Base-by-base conservation (phyloP, 106 monocot genomes). In the Iris macrosiphon region DNA sequence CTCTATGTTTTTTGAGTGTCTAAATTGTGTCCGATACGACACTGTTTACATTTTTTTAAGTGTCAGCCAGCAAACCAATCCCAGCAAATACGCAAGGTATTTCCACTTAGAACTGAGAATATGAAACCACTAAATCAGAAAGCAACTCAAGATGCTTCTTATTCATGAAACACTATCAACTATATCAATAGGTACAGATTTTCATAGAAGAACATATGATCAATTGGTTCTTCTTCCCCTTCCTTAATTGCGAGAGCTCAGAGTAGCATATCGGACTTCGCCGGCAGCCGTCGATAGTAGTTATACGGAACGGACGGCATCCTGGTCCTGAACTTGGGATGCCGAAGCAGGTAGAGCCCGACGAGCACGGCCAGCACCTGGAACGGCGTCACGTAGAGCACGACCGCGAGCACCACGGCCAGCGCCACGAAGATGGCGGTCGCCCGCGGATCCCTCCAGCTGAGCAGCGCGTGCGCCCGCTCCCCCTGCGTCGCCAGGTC, bases 381-480 rank as follows among this genome's bases (percentile, higher is more conserved):
- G 37, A 81, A 72, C 3, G 80, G 80, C 5, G 75, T 76, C 31
- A 81, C 75, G 34, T 81, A 76, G 27, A 81, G 39, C 33, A 81
- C 49, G n/a, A 81, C 45, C 4, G 80, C 71, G 15, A 52, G 19
- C 15, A 76, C 14, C 40, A 81, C 44, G 6, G 80, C 40, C 2
- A 81, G 28, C 21, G 67, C 65, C 22, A 80, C 56, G 55, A 75
- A 80, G 42, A 80, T 75, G 25, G 75, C 66, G 6, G 80, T 80
- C 14, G 80, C 80, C 27, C 80, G 59, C 7, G 80, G 80, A 25
- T 81, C 80, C 50, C 80, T 65, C 80, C 80, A 81, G 67, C 80
- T 75, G 28, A 81, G 67, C 29, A 81, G 7, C 6, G 80, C 71
- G 31, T 75, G 71, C 12, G 71, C 71, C 26, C 75, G 46, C 63